These are phyloP conservation scores for Plectosphaerella sp. DNA, from an alignment of 2,329 filamentous ascomycete genomes.

Conservation along the genomic window DNA sequence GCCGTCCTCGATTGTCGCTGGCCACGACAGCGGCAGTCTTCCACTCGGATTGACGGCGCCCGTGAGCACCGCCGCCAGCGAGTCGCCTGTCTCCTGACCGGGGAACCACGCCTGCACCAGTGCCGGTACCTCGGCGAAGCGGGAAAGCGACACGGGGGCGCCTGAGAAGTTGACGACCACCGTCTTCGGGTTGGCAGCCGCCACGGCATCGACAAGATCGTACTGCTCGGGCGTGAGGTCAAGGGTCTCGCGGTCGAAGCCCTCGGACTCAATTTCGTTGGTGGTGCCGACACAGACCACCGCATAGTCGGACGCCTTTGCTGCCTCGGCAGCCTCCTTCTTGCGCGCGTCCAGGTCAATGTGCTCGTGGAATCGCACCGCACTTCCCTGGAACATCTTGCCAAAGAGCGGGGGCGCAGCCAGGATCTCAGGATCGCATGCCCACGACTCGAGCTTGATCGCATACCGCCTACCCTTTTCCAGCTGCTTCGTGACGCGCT, in stretches of 20 bases:
- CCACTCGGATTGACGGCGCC: constrained; percentile 8
- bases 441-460: constrained; percentile 1
- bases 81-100: constrained; percentile 12
- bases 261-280: constrained; percentile 1
- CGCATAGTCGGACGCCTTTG: constrained; percentile 7
- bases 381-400: constrained; percentile 1
- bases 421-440: neutral
- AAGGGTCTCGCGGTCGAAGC: neutral
- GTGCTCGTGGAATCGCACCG: neutral
- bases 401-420: neutral
- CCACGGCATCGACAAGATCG: constrained; percentile 10
- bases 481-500: neutral
- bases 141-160: constrained; percentile 12
- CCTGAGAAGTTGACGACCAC: constrained; percentile 12
- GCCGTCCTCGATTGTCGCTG: constrained; percentile 6
- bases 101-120: constrained; percentile 15
- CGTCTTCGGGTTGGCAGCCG: constrained; percentile 5
- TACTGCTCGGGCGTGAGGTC: constrained; percentile 5
- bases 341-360: neutral
- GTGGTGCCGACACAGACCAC: constrained; percentile 1
- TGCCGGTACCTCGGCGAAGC: constrained; percentile 9
- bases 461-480: neutral
- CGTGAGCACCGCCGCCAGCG: constrained; percentile 10
- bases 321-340: neutral
- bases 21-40: constrained; percentile 14